Conservation (phyloP, 75 land plant species). For the Sequoiadendron giganteum region DNA sequence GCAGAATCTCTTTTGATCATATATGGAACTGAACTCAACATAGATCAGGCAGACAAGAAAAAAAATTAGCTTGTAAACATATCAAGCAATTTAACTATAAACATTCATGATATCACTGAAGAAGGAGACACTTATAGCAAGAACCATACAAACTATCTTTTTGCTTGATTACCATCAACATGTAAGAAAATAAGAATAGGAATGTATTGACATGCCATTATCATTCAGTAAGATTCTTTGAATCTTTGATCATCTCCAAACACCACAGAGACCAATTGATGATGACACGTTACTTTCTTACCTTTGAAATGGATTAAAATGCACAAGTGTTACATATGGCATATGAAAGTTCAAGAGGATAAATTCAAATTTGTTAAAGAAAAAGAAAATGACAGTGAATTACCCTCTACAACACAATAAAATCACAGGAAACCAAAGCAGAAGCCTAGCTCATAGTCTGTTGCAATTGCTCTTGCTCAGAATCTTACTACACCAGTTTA, state of each 20-base stretch:
- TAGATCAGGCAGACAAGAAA: no score
- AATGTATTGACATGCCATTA: background rate
- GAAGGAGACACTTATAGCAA: background rate
- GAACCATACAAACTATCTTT: background rate
- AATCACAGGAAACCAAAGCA: background rate
- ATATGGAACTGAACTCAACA: conserved; percentile 44
- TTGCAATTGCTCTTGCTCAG: background rate
- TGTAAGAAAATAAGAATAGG: background rate
- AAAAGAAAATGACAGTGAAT: background rate
- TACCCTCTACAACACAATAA: background rate
- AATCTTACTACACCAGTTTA: background rate
- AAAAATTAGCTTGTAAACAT: background rate
- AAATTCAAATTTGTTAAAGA: background rate
- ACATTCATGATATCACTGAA: background rate
- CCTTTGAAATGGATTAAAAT: background rate
- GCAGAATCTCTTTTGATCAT: conserved; percentile 69
- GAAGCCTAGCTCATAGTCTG: background rate
- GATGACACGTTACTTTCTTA: background rate
- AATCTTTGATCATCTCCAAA: background rate
- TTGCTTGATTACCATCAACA: background rate
- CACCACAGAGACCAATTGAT: background rate
- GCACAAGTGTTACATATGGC: background rate
- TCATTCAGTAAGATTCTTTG: background rate
- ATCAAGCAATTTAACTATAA: background rate
- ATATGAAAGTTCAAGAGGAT: background rate